Conservation (phyloP, 148 eudicot species). For the Amaranthus palmeri region DNA sequence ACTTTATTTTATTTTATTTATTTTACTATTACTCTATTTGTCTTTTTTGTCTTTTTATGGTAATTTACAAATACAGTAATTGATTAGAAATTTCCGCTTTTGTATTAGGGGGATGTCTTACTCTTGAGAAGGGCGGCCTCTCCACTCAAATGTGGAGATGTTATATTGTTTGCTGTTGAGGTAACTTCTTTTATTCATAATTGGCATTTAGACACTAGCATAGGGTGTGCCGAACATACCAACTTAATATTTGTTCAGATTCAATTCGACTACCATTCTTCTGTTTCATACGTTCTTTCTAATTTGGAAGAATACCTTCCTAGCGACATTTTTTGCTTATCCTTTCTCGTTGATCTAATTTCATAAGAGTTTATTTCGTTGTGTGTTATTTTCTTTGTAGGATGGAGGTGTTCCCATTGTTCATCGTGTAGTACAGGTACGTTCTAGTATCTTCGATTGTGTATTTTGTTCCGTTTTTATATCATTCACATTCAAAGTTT, state of each 20-base stretch:
- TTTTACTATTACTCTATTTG: not conserved
- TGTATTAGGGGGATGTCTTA: conserved; percentile 24
- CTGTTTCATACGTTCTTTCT: too few relatives aligned
- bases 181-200: conserved; percentile 13
- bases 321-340: too few relatives aligned
- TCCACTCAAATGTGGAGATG: conserved; percentile 24
- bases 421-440: conserved; percentile 26
- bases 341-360: not conserved
- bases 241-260: not conserved
- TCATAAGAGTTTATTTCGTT: not conserved
- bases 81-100: not conserved
- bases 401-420: conserved; percentile 21
- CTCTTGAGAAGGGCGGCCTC: conserved; percentile 12
- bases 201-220: too few relatives aligned
- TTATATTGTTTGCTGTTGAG: conserved; percentile 26
- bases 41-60: too few relatives aligned
- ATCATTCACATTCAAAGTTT: too few relatives aligned
- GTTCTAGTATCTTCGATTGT: not conserved
- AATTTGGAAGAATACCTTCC: too few relatives aligned
- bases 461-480: too few relatives aligned
- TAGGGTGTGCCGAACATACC: not conserved
- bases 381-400: conserved; percentile 3
- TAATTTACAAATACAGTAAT: too few relatives aligned
- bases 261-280: too few relatives aligned
- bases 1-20: not conserved